These are phyloP conservation scores for Closterium sp. DNA, from an alignment of 139 green algal genomes.

Conservation along the genomic window DNA sequence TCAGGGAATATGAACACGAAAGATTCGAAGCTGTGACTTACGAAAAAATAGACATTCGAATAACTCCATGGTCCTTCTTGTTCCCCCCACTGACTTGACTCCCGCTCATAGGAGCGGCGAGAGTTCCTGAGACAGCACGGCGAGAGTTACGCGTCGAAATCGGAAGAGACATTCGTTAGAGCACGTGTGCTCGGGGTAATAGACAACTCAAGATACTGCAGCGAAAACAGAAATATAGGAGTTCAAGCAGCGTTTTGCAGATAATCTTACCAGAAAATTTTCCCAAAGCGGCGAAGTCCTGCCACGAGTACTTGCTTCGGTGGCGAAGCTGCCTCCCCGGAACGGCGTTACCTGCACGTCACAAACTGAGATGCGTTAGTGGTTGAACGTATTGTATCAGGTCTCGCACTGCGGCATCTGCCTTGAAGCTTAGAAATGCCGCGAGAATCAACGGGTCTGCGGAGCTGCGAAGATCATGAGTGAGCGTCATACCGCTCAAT, in stretches of 20 bases:
- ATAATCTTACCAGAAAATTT: not conserved
- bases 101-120: not conserved
- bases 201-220: not conserved
- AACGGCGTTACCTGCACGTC: not conserved
- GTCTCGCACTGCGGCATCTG: not conserved
- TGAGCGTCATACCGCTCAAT: not conserved
- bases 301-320: not conserved
- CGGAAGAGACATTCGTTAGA: not conserved
- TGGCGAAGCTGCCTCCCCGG: not conserved
- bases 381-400: not conserved
- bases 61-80: not conserved
- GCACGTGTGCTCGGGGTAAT: not conserved
- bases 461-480: not conserved
- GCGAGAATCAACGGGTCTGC: too few relatives aligned
- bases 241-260: not conserved
- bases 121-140: not conserved
- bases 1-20: too few relatives aligned
- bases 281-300: not conserved
- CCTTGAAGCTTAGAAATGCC: too few relatives aligned
- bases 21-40: not conserved
- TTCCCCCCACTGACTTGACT: not conserved
- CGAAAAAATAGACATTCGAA: not conserved
- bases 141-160: not conserved
- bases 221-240: too few relatives aligned
- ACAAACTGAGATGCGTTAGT: not conserved